Conservation (phyloP, 225 moss, liverwort and hornwort species). For the Straminergon stramineum region DNA sequence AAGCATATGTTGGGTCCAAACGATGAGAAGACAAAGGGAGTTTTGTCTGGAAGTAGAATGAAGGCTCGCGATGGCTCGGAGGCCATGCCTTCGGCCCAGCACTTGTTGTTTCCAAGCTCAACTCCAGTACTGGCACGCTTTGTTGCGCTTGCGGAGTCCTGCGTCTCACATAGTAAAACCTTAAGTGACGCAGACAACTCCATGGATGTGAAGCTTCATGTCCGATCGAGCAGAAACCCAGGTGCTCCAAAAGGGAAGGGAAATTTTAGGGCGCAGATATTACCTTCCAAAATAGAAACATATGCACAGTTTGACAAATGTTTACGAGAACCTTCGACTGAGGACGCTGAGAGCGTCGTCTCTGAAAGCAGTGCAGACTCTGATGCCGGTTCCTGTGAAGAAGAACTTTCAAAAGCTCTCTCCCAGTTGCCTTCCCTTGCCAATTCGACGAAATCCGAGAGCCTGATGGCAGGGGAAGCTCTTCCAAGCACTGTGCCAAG, state of each 20-base stretch:
- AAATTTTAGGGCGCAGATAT: neutral
- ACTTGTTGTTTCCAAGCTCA: slow-evolving; percentile 2
- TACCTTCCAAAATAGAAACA: neutral
- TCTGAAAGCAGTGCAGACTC: slow-evolving; percentile 34
- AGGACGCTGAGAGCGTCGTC: slow-evolving; percentile 14
- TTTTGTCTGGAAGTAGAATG: slow-evolving; percentile 6
- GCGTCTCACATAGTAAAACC: slow-evolving; percentile 11
- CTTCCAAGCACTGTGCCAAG: neutral
- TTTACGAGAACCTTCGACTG: neutral
- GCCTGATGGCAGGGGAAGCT: neutral
- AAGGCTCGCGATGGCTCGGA: neutral
- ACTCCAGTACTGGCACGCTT: slow-evolving; percentile 11
- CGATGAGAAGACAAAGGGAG: slow-evolving; percentile 4
- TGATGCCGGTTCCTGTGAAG: slow-evolving; percentile 24
- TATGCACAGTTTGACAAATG: neutral
- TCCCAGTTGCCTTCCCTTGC: slow-evolving; percentile 20
- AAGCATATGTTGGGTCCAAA: neutral
- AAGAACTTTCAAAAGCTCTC: slow-evolving; percentile 22
- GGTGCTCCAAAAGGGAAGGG: neutral
- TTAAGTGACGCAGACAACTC: slow-evolving; percentile 10
- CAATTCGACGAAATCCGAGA: neutral
- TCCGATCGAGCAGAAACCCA: neutral
- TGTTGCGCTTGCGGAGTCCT: slow-evolving; percentile 18
- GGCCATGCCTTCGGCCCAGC: slow-evolving; percentile 3
- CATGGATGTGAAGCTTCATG: neutral